phyloP scores from a whole-genome alignment of 2,329 filamentous ascomycete species.

The Fusarium oligoseptatum region DNA sequence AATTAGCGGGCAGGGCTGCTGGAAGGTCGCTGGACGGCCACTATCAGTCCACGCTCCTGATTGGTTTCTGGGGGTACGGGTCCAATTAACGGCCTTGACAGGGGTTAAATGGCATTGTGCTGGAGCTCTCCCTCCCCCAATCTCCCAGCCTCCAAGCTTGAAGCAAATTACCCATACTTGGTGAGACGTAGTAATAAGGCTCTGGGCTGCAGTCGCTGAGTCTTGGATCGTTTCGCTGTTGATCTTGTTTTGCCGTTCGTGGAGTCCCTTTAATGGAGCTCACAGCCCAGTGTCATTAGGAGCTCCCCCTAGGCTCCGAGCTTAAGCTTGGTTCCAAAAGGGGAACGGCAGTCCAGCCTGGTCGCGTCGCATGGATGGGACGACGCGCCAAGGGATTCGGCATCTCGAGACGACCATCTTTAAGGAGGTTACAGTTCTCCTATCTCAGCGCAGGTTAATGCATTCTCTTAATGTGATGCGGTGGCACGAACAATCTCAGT shows the following conservation, averaged over 20 bases:
- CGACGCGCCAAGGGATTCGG: neutral
- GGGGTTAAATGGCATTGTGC: slow-evolving; percentile 29
- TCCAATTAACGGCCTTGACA: slow-evolving; percentile 44
- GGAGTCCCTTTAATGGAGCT: neutral
- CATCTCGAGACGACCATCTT: neutral
- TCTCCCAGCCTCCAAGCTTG: slow-evolving; percentile 16
- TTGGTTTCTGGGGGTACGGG: slow-evolving; percentile 33
- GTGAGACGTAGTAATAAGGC: slow-evolving; percentile 1
- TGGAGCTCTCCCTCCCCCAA: slow-evolving; percentile 24
- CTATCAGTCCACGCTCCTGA: slow-evolving; percentile 17
- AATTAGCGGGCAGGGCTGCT: slow-evolving; percentile 47
- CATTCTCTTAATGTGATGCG: neutral
- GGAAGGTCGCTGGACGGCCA: slow-evolving; percentile 31
- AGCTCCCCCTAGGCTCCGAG: slow-evolving; percentile 10
- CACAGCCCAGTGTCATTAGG: neutral
- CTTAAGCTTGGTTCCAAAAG: slow-evolving; percentile 39
- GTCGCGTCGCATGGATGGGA: slow-evolving; percentile 2
- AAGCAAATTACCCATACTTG: slow-evolving; percentile 37
- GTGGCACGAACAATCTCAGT: neutral
- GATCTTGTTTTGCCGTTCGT: neutral
- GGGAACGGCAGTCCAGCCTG: slow-evolving; percentile 32
- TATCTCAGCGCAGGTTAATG: neutral
- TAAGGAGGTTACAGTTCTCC: neutral
- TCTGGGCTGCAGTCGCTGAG: neutral
- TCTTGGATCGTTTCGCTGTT: neutral